Evolutionary conservation across 345 rosid species (phyloP).

Genomic region (Pseudoturritis turrita): DNA sequence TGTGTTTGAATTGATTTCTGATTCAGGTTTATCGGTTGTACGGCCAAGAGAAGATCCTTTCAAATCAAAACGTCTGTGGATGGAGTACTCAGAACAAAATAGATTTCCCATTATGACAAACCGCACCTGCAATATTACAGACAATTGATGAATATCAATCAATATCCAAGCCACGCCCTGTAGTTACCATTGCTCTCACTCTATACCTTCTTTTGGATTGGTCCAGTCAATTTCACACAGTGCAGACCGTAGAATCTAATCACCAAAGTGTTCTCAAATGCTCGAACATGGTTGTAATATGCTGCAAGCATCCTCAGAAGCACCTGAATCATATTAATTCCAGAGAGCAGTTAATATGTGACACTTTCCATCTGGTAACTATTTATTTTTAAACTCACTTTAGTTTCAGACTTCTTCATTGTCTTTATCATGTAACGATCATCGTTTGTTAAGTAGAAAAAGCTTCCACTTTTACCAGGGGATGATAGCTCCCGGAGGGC

Average conservation of each 20-base stretch:
- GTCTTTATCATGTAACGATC: slow-evolving; percentile 96
- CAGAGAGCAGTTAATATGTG: not conserved
- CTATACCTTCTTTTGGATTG: slow-evolving; percentile 76
- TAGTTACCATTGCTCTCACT: not conserved
- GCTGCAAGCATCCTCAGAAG: slow-evolving; percentile 93
- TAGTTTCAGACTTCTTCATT: slow-evolving; percentile 81
- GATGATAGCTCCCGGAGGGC: slow-evolving; percentile 94
- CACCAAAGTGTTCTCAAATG: slow-evolving; percentile 77
- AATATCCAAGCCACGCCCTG: not conserved
- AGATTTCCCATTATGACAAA: slow-evolving; percentile 95
- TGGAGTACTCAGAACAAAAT: slow-evolving; percentile 66
- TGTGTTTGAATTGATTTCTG: slow-evolving; percentile 71
- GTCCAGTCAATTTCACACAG: slow-evolving; percentile 78
- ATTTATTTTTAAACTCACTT: too few species aligned
- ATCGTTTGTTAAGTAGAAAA: slow-evolving; percentile 82
- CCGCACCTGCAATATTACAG: slow-evolving; percentile 50
- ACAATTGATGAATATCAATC: not conserved
- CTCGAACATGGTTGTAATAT: slow-evolving; percentile 77
- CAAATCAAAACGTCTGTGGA: slow-evolving; percentile 83
- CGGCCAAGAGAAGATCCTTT: slow-evolving; percentile 97
- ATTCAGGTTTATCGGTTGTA: slow-evolving; percentile 72
- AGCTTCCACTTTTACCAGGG: slow-evolving; percentile 98
- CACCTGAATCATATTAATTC: slow-evolving; percentile 43
- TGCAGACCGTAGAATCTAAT: slow-evolving; percentile 82
- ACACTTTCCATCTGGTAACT: not conserved